A percentile compares a stretch with the other conserved stretches of the same genome.
Conservation (phyloP, 139 green algal genomes). For the Micromonas commoda region DNA sequence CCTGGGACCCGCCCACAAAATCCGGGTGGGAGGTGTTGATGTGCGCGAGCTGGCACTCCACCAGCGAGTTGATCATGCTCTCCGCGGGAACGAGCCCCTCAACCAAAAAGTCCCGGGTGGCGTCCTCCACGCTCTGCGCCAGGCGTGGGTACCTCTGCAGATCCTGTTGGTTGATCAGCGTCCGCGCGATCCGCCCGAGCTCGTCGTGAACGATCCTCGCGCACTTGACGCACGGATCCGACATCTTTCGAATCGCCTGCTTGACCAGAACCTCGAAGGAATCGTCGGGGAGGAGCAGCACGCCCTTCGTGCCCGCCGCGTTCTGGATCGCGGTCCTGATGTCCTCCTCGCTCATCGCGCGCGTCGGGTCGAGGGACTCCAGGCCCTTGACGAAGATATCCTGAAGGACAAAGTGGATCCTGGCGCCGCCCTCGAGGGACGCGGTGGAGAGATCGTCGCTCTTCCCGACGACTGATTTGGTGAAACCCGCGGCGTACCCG, state of each 20-base stretch:
- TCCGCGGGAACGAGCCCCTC: constrained; percentile 51
- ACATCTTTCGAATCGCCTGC: constrained; percentile 43
- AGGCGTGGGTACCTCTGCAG: constrained; percentile 46
- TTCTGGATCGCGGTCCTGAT: constrained; percentile 87
- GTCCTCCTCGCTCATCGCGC: constrained; percentile 68
- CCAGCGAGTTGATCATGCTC: constrained; percentile 52
- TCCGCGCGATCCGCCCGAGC: constrained; percentile 58
- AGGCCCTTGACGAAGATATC: constrained; percentile 17
- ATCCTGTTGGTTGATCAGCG: constrained; percentile 40
- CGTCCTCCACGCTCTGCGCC: constrained; percentile 53
- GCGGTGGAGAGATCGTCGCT: constrained; percentile 53
- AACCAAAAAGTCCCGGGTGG: constrained; percentile 68
- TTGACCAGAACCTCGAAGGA: constrained; percentile 86
- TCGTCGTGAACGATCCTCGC: constrained; percentile 62
- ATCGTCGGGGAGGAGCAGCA: constrained; percentile 77
- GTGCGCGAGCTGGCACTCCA: constrained; percentile 74
- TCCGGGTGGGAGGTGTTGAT: constrained; percentile 90
- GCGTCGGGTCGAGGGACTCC: constrained; percentile 41
- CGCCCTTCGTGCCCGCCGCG: constrained; percentile 67
- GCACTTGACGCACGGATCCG: constrained; percentile 53
- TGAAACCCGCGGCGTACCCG: background rate
- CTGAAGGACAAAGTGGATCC: constrained; percentile 72
- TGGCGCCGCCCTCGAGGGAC: constrained; percentile 70
- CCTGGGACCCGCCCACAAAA: constrained; percentile 48
- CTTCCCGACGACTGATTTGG: constrained; percentile 56